Conservation (phyloP, 805 yeast genomes). For the Metschnikowia cerradonensis region DNA sequence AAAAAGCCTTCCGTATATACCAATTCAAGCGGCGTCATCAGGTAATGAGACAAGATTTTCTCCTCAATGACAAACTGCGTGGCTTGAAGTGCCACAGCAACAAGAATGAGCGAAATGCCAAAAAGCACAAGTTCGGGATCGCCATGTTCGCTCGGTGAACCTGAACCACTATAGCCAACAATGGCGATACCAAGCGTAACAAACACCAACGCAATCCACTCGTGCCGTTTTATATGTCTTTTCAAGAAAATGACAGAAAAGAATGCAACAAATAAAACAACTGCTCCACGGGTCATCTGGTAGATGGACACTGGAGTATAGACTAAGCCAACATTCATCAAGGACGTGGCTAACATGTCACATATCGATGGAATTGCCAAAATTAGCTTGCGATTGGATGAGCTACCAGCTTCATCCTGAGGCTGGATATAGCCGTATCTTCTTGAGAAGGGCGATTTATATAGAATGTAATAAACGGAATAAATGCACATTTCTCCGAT, state of each 20-base stretch:
- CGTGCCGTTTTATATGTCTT: conserved; percentile 51
- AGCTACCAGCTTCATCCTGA: conserved; percentile 8
- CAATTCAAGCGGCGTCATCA: conserved; percentile 56
- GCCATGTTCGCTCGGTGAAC: conserved; percentile 18
- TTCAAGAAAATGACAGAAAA: conserved; percentile 61
- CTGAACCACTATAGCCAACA: conserved; percentile 69
- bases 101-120: conserved; percentile 56
- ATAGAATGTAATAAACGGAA: conserved; percentile 34
- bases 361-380: conserved; percentile 62
- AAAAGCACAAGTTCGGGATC: conserved; percentile 32
- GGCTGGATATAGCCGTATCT: conserved; percentile 10
- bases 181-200: conserved; percentile 66
- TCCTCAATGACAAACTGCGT: conserved; percentile 78
- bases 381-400: conserved; percentile 10
- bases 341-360: conserved; percentile 69
- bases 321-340: conserved; percentile 70
- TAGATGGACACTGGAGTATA: conserved; percentile 76
- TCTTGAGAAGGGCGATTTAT: conserved; percentile 17
- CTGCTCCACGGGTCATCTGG: conserved; percentile 82
- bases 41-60: conserved; percentile 50
- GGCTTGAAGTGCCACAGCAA: conserved; percentile 68
- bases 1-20: conserved; percentile 75
- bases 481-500: conserved; percentile 60
- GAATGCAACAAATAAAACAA: conserved; percentile 71
- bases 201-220: conserved; percentile 64